These are phyloP conservation scores for Lactarius hatsudake DNA, from an alignment of 768 basidiomycete genomes.

Conservation along the genomic window DNA sequence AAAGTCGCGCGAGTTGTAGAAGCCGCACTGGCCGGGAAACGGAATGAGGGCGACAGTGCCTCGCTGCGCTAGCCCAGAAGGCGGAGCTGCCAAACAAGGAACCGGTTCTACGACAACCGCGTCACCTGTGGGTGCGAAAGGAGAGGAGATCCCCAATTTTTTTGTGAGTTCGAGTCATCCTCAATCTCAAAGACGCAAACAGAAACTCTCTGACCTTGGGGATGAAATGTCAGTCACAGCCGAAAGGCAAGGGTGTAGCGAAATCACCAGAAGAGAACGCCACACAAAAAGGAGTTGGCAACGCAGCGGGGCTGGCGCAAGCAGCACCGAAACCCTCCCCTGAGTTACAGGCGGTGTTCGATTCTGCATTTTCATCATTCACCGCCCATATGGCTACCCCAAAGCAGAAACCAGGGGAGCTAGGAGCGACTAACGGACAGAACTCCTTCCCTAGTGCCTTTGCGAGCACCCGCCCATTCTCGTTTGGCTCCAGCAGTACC, in stretches of 20 bases:
- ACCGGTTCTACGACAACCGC: not conserved
- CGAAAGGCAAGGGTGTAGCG: not conserved
- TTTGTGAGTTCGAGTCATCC: not conserved
- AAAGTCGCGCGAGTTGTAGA: not conserved
- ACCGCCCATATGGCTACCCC: not conserved
- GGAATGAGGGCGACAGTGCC: not conserved
- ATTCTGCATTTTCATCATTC: not conserved
- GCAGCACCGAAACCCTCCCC: not conserved
- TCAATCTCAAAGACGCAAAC: not conserved
- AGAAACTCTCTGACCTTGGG: not conserved
- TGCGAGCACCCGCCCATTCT: not conserved
- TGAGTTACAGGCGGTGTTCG: not conserved
- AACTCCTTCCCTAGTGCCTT: too few relatives aligned
- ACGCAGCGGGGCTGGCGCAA: not conserved
- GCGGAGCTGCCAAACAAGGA: not conserved
- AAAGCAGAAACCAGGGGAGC: not conserved
- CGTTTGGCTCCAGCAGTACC: not conserved
- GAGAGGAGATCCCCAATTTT: not conserved
- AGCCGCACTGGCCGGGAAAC: not conserved
- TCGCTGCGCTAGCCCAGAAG: not conserved
- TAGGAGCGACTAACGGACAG: too few relatives aligned
- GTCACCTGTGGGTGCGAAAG: not conserved
- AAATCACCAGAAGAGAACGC: not conserved
- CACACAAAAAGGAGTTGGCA: not conserved
- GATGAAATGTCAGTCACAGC: not conserved